Evolutionary conservation across 2,329 filamentous ascomycete species (phyloP).

Genomic region (Penicillium sp.): DNA sequence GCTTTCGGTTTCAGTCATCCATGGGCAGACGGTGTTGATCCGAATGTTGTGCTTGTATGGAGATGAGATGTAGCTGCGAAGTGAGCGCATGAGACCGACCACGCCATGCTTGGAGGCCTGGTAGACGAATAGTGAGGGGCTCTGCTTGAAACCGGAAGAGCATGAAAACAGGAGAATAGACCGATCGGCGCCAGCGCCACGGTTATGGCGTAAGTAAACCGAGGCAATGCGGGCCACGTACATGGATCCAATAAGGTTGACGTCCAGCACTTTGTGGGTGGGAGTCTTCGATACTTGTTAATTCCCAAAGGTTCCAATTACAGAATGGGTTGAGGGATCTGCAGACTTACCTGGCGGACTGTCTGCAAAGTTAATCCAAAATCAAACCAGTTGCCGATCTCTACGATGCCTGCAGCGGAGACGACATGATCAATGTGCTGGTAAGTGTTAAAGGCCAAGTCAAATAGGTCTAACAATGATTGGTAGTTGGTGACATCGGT

Average conservation of each 20-base stretch:
- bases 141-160: slow-evolving; percentile 51
- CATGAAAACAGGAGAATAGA: slow-evolving; percentile 48
- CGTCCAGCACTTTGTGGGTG: slow-evolving; percentile 43
- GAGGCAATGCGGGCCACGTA: slow-evolving; percentile 52
- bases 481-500: slow-evolving; percentile 50
- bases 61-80: slow-evolving; percentile 37
- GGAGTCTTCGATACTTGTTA: slow-evolving; percentile 23
- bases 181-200: slow-evolving; percentile 34
- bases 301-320: not conserved
- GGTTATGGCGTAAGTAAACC: slow-evolving; percentile 50
- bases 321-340: not conserved
- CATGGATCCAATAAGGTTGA: slow-evolving; percentile 51
- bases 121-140: slow-evolving; percentile 50
- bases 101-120: slow-evolving; percentile 53
- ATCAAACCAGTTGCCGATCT: slow-evolving; percentile 49
- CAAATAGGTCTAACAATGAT: slow-evolving; percentile 50
- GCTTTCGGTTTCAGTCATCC: slow-evolving; percentile 44
- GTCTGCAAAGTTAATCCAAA: slow-evolving; percentile 45
- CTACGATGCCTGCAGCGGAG: slow-evolving; percentile 49
- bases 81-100: slow-evolving; percentile 49
- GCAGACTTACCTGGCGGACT: slow-evolving; percentile 38
- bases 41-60: slow-evolving; percentile 41
- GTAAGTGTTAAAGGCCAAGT: slow-evolving; percentile 45
- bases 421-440: slow-evolving; percentile 52
- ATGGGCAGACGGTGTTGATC: slow-evolving; percentile 48